phyloP scores from a whole-genome alignment of 2,329 filamentous ascomycete species.

The Diplodia intermedia region DNA sequence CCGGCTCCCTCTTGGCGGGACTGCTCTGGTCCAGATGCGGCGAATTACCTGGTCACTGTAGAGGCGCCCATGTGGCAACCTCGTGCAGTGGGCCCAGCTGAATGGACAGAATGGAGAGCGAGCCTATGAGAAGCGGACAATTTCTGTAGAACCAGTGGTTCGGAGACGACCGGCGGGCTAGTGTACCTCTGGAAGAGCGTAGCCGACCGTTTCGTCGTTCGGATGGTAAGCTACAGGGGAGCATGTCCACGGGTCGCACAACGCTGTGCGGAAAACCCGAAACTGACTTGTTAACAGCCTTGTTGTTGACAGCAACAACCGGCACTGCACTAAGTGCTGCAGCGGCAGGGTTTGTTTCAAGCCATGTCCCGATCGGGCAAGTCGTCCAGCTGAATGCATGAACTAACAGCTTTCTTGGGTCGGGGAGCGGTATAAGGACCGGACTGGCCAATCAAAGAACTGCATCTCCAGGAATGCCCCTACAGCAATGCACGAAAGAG shows the following conservation, averaged over 20 bases:
- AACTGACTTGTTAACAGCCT: neutral
- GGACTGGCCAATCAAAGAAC: conserved; percentile 2
- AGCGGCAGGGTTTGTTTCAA: neutral
- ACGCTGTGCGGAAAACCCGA: neutral
- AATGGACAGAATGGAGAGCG: neutral
- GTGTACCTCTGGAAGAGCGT: conserved; percentile 6
- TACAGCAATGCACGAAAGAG: neutral
- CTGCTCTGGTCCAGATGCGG: conserved; percentile 2
- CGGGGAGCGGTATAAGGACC: neutral
- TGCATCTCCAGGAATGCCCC: neutral
- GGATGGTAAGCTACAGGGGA: neutral
- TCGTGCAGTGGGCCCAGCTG: neutral
- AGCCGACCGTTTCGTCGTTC: neutral
- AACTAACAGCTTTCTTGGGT: neutral
- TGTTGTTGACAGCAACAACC: neutral
- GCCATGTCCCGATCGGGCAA: neutral
- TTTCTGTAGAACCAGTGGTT: neutral
- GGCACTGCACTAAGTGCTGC: neutral
- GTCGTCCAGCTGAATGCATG: neutral
- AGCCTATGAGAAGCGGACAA: neutral
- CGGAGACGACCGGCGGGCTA: neutral
- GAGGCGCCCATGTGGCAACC: neutral
- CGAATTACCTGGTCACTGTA: neutral
- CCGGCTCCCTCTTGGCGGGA: neutral
- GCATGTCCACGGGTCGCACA: neutral